phyloP scores from a whole-genome alignment of 2,329 filamentous ascomycete genomes.

The Fusarium aywerte region DNA sequence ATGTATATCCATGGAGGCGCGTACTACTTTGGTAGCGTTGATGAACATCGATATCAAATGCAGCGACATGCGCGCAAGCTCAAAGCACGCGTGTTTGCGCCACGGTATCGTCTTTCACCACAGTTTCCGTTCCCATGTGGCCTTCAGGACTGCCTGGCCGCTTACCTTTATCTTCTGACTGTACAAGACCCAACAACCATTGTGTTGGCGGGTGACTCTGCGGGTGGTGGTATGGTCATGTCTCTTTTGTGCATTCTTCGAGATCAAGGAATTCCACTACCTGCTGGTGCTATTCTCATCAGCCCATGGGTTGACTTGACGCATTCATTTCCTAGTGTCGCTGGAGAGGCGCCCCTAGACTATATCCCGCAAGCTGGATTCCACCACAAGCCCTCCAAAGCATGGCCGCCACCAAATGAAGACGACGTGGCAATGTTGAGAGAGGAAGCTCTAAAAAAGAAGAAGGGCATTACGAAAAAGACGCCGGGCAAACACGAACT shows the following conservation, averaged over 20 bases:
- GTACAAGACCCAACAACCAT: constrained; percentile 83
- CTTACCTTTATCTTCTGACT: constrained; percentile 84
- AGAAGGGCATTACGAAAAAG: constrained; percentile 41
- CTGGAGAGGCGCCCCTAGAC: constrained; percentile 76
- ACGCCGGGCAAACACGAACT: constrained; percentile 38
- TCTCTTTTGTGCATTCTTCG: constrained; percentile 82
- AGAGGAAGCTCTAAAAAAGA: constrained; percentile 60
- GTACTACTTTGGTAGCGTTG: constrained; percentile 95
- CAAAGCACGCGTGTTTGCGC: constrained; percentile 87
- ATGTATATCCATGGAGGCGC: constrained; percentile 94
- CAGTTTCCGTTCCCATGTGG: constrained; percentile 97
- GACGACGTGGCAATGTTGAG: constrained; percentile 73
- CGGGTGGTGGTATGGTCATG: constrained; percentile 89
- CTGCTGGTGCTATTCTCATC: constrained; percentile 88
- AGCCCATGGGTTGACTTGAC: constrained; percentile 97
- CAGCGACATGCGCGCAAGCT: constrained; percentile 95
- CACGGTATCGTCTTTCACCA: constrained; percentile 86
- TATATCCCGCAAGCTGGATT: constrained; percentile 92
- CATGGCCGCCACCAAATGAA: constrained; percentile 92
- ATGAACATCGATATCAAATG: constrained; percentile 98
- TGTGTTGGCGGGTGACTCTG: constrained; percentile 89
- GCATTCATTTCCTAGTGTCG: constrained; percentile 94
- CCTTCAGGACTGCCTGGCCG: constrained; percentile 86
- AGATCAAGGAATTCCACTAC: constrained; percentile 84
- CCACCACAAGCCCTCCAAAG: constrained; percentile 84